Percentiles rank a stretch among this genome's conserved stretches.
phyloP scores from a whole-genome alignment of 148 eudicot species.

The Mesembryanthemum crystallinum region DNA sequence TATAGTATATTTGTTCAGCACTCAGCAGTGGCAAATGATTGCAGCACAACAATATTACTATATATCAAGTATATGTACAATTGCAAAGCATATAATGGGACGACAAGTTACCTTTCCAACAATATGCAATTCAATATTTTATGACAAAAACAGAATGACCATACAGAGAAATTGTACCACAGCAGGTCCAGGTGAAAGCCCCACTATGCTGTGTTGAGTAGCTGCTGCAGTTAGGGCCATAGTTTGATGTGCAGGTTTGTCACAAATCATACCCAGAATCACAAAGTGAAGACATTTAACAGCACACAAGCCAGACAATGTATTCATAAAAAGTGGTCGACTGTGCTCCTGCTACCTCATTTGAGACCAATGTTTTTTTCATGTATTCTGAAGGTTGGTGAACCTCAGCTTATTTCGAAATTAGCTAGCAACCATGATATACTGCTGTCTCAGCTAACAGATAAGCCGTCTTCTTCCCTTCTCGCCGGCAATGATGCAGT shows the following conservation, averaged over 20 bases:
- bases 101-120: background rate
- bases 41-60: background rate
- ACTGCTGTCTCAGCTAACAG: constrained; percentile 23
- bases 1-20: too few species aligned
- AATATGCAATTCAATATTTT: background rate
- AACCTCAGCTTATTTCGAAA: background rate
- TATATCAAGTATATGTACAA: background rate
- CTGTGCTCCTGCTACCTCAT: background rate
- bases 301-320: background rate
- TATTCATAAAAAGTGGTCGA: background rate
- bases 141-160: background rate
- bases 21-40: background rate
- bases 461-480: constrained; percentile 32
- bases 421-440: constrained; percentile 7
- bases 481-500: constrained; percentile 33
- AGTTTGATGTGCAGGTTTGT: background rate
- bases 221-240: background rate
- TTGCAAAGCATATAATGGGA: background rate
- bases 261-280: background rate
- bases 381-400: background rate
- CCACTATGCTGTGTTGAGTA: background rate
- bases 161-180: background rate
- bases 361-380: background rate
- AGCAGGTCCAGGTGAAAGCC: background rate
- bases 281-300: too few species aligned